Base-by-base conservation (phyloP, 257 asterid genomes). In the Parsonsia alboflavescens region DNA sequence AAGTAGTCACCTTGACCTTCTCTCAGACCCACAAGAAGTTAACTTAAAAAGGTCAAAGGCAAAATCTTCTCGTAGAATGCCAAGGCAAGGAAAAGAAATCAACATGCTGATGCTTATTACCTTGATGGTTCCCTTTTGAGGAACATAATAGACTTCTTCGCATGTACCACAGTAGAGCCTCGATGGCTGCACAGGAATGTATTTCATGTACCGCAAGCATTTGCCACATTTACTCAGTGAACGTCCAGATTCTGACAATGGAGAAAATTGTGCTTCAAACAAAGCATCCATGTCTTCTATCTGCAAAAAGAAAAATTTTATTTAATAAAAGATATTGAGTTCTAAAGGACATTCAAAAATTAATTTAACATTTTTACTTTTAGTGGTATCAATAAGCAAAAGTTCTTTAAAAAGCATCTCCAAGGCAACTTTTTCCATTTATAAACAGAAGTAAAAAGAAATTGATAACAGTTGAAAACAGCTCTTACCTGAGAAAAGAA, bases 261-360 rank as follows among this genome's bases (percentile, higher is more conserved):
- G 97, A 73, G 98, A 93, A 82, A 93, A 93, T 71, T 90, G 97
- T 75, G 98, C 97, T 89, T 93, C 98, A 84, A 93, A 93, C 74
- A 93, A 79, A 44, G 97, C 96, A 77, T 93, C 98, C 98, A 93
- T 93, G 83, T 89, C 85, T 70, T 90, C 97, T 76, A 93, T 90
- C 98, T 93, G 81, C 80, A 86, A 64, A 58, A 76, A 45, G 33
- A 64, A 66, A 54, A 26, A 3, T 45, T 21, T 63, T 24, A 50
- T 11, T 12, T 46, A 10, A 7, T 15, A 17, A 45, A 10, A 53
- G 13, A 24, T 36, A 33, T 28, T 48, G 59, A 24, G 71, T 64
- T 24, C 22, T 52, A 53, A 13, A 68, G 26, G 15, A 33, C 15
- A 46, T 33, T 33, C 39, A 33, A 33, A n/a, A 33, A 33, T 33